A percentile compares a stretch with the other conserved stretches of the same genome.
phyloP scores from a whole-genome alignment of 495 filamentous ascomycete species.

The Lasiosphaeriaceae sp. region DNA sequence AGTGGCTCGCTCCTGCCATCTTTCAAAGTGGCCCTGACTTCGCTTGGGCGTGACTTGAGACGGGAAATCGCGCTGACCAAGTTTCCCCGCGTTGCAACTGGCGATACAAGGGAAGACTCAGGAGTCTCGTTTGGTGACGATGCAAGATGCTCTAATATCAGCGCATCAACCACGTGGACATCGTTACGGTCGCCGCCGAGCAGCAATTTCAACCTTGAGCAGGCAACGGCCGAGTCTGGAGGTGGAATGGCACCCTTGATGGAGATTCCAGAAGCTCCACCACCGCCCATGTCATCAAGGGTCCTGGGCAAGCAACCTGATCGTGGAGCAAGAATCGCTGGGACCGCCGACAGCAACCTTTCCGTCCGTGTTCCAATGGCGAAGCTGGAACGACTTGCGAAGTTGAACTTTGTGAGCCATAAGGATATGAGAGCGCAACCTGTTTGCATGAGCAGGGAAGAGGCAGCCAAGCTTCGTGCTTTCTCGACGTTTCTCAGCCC shows the following conservation, averaged over 20 bases:
- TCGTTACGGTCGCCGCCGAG: not conserved
- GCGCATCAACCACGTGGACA: not conserved
- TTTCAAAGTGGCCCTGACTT: not conserved
- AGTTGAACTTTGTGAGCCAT: not conserved
- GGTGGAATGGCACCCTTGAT: not conserved
- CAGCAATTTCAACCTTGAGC: not conserved
- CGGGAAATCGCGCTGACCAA: not conserved
- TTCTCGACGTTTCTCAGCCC: not conserved
- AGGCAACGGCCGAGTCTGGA: not conserved
- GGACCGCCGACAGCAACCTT: not conserved
- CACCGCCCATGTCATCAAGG: not conserved
- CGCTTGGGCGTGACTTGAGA: not conserved
- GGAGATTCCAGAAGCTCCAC: not conserved
- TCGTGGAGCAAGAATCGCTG: not conserved
- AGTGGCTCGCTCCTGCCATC: not conserved
- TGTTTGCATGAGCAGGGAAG: not conserved
- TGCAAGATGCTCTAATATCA: not conserved
- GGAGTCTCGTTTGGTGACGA: not conserved
- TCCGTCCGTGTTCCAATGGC: not conserved
- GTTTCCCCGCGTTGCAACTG: not conserved
- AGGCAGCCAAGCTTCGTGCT: not conserved
- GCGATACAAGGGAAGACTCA: not conserved
- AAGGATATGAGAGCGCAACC: not conserved
- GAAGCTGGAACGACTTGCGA: not conserved
- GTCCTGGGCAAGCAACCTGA: not conserved